Conservation (phyloP, 1,284 basidiomycete genomes). For the Leccinum proliferum region DNA sequence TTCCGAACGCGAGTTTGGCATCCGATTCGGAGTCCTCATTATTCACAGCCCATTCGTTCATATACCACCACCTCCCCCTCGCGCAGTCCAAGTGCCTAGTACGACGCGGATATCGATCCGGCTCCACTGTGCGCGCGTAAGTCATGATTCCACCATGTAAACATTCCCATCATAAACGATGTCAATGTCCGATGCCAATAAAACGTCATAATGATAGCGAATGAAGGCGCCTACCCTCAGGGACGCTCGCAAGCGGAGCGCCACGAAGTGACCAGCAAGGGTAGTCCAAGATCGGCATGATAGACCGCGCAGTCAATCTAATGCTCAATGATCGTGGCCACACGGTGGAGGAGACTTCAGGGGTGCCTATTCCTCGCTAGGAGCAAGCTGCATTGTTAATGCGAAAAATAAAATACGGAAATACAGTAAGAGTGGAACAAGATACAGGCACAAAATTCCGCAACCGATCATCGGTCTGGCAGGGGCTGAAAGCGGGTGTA, state of each 20-base stretch:
- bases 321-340: neutral
- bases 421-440: conserved; percentile 4
- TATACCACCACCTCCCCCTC: no score
- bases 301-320: neutral
- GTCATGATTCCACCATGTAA: no score
- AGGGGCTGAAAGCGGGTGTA: conserved; percentile 61
- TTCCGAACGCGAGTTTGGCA: no score
- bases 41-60: no score
- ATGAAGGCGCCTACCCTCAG: neutral
- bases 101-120: no score
- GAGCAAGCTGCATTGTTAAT: neutral
- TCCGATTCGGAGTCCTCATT: no score
- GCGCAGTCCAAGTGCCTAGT: no score
- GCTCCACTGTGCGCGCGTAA: no score
- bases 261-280: neutral
- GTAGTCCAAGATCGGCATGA: neutral
- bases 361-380: neutral
- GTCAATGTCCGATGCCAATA: neutral
- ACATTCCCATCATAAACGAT: neutral
- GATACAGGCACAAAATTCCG: neutral
- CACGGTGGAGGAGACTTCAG: neutral
- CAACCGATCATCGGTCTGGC: conserved; percentile 25
- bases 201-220: neutral
- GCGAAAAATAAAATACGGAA: neutral
- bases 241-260: neutral